Conservation (phyloP, 1,284 basidiomycete genomes). For the Sanghuangporus sanghuang region DNA sequence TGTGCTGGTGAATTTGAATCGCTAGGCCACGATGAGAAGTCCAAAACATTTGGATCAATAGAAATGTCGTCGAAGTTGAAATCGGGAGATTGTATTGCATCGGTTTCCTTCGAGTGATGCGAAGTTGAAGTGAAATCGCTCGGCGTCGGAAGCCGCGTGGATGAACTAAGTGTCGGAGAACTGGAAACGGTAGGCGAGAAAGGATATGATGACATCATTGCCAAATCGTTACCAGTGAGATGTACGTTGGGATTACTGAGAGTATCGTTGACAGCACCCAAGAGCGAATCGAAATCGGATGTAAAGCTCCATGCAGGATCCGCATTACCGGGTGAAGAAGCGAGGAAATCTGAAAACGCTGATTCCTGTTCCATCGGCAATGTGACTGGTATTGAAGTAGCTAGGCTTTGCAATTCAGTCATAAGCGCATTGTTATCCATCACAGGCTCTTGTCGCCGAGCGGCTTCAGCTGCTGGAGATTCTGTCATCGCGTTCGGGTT, state of each 20-base stretch:
- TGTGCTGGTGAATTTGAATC: not conserved
- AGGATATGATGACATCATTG: slow-evolving; percentile 1
- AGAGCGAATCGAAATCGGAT: slow-evolving; percentile 6
- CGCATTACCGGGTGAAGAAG: not conserved
- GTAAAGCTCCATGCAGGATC: not conserved
- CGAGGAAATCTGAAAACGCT: not conserved
- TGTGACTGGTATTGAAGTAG: not conserved
- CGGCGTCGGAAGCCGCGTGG: slow-evolving; percentile 13
- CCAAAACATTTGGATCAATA: slow-evolving; percentile 9
- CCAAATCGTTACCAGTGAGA: slow-evolving; percentile 1
- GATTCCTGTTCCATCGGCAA: not conserved
- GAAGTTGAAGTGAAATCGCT: slow-evolving; percentile 5
- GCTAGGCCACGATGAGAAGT: not conserved
- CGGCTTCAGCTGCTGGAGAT: not conserved
- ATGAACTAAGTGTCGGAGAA: slow-evolving; percentile 13
- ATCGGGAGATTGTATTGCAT: not conserved
- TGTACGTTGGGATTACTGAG: not conserved
- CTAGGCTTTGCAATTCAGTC: not conserved
- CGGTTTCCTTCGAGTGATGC: slow-evolving; percentile 8
- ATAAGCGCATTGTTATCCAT: not conserved
- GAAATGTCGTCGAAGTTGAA: slow-evolving; percentile 11
- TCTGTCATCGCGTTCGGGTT: slow-evolving; percentile 5
- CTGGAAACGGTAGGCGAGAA: not conserved
- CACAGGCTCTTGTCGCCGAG: not conserved
- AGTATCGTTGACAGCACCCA: slow-evolving; percentile 9